phyloP scores from a whole-genome alignment of 768 basidiomycete genomes.

The Jaapia argillacea region DNA sequence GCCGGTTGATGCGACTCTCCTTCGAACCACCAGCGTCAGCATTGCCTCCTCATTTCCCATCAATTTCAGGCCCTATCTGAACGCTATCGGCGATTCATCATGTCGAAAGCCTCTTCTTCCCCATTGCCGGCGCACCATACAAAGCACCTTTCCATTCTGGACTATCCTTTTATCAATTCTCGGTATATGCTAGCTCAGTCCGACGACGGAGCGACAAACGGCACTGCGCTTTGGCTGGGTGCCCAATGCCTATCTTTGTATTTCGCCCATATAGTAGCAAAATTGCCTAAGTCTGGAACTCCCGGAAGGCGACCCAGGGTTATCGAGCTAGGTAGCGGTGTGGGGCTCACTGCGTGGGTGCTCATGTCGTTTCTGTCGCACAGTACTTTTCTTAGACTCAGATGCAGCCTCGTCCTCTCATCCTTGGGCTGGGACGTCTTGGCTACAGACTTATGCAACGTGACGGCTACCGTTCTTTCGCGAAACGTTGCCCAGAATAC shows the following conservation, averaged over 20 bases:
- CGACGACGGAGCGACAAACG: constrained; percentile 58
- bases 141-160: constrained; percentile 47
- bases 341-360: constrained; percentile 68
- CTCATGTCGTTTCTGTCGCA: constrained; percentile 5
- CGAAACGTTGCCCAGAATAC: constrained; percentile 50
- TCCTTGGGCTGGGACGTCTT: constrained; percentile 69
- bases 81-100: too few species aligned
- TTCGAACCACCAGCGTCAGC: too few species aligned
- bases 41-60: too few species aligned
- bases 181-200: constrained; percentile 44
- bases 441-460: constrained; percentile 62
- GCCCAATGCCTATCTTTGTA: constrained; percentile 67
- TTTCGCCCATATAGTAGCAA: constrained; percentile 31
- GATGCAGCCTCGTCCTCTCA: constrained; percentile 46
- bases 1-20: not conserved
- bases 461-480: constrained; percentile 52
- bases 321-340: constrained; percentile 77
- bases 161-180: constrained; percentile 26
- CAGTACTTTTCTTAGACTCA: constrained; percentile 1
- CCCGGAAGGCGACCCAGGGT: constrained; percentile 26
- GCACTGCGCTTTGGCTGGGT: constrained; percentile 79
- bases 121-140: constrained; percentile 47
- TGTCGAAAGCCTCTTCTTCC: constrained; percentile 20
- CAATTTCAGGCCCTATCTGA: not conserved
- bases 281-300: constrained; percentile 5